Percentiles rank a stretch among this genome's conserved stretches.
These are phyloP conservation scores for Diplodia sapinea DNA, from an alignment of 2,329 filamentous ascomycete genomes.

Conservation along the genomic window DNA sequence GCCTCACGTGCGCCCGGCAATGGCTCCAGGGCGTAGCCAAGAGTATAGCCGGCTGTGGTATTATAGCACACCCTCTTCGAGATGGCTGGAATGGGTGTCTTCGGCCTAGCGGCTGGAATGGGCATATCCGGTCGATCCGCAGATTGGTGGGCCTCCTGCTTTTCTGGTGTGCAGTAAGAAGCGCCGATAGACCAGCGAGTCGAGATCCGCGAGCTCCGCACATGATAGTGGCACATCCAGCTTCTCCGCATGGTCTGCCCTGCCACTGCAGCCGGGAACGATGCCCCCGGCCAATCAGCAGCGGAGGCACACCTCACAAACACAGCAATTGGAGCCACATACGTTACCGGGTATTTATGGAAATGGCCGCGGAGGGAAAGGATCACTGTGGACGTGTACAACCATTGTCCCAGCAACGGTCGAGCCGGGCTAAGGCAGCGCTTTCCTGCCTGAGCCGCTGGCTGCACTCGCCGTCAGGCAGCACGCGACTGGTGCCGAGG, in stretches of 20 bases:
- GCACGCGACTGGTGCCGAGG: not conserved
- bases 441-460: not conserved
- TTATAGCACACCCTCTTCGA: not conserved
- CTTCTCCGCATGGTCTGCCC: constrained; percentile 26
- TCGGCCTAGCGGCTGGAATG: not conserved
- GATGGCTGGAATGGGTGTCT: not conserved
- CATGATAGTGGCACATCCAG: constrained; percentile 22
- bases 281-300: constrained; percentile 13
- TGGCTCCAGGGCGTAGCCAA: not conserved
- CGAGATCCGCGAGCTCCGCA: constrained; percentile 26
- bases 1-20: not conserved
- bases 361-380: constrained; percentile 10
- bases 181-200: not conserved
- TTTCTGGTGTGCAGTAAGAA: constrained; percentile 11
- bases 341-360: constrained; percentile 18
- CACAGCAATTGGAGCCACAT: constrained; percentile 25
- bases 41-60: not conserved
- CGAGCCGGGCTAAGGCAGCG: not conserved
- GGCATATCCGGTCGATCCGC: not conserved
- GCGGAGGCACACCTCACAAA: constrained; percentile 12
- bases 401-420: constrained; percentile 12
- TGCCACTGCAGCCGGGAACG: constrained; percentile 21
- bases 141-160: not conserved
- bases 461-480: not conserved
- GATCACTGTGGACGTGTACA: constrained; percentile 19